These are phyloP conservation scores for Piper longum DNA, from an alignment of 164 flowering plant species.

Conservation along the genomic window DNA sequence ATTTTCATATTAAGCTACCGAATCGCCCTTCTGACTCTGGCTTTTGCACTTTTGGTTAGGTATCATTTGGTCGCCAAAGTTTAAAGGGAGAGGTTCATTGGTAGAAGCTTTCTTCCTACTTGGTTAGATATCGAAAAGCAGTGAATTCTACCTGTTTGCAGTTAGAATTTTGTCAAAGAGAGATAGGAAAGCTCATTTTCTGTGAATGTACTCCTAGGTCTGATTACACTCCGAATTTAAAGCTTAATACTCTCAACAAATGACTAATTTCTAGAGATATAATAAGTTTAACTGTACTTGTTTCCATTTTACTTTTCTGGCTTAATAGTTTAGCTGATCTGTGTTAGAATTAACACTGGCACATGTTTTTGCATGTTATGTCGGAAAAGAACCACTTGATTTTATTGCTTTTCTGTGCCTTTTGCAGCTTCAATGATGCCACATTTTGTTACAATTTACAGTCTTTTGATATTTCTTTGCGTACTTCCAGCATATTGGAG, in stretches of 20 bases:
- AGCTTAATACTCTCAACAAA: no score
- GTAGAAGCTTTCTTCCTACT: neutral
- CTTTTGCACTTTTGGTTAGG: neutral
- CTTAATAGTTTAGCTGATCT: neutral
- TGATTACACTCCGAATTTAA: no score
- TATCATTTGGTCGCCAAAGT: neutral
- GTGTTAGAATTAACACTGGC: neutral
- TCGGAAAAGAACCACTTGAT: neutral
- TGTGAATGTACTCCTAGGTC: no score
- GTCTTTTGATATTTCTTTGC: neutral
- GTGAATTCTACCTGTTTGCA: neutral
- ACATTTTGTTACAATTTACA: neutral
- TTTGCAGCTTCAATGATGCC: neutral
- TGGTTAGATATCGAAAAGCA: neutral
- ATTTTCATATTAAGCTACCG: neutral
- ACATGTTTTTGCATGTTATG: neutral
- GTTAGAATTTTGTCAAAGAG: neutral
- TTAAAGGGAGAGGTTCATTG: neutral
- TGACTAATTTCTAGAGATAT: no score
- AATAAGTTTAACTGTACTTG: no score
- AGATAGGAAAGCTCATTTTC: no score
- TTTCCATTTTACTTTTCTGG: neutral
- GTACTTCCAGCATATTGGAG: neutral
- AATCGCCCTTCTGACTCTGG: neutral
- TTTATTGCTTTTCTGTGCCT: neutral